These are phyloP conservation scores for Epichloe amarillans DNA, from an alignment of 2,329 filamentous ascomycete genomes.

Conservation along the genomic window DNA sequence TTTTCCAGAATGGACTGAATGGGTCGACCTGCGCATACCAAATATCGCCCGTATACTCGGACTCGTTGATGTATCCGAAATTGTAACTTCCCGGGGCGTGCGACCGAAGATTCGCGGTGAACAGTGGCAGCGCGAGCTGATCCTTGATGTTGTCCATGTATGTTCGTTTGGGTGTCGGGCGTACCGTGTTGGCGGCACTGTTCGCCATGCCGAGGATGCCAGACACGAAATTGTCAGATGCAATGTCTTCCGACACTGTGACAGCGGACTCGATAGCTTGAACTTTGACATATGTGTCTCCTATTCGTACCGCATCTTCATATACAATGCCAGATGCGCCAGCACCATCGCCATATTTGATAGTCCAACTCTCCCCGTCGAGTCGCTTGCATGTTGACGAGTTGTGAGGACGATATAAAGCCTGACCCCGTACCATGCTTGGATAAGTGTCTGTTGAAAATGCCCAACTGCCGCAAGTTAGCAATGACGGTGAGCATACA, in stretches of 20 bases:
- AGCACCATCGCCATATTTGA: slow-evolving; percentile 53
- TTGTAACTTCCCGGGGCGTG: slow-evolving; percentile 23
- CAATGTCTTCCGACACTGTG: slow-evolving; percentile 34
- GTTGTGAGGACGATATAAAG: slow-evolving; percentile 38
- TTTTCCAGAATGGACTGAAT: slow-evolving; percentile 47
- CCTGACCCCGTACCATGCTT: slow-evolving; percentile 35
- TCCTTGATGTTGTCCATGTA: slow-evolving; percentile 23
- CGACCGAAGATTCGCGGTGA: slow-evolving; percentile 23
- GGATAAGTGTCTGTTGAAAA: slow-evolving; percentile 45
- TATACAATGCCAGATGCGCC: slow-evolving; percentile 52
- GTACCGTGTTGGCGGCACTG: slow-evolving; percentile 20
- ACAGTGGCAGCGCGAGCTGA: slow-evolving; percentile 18
- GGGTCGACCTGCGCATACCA: slow-evolving; percentile 39
- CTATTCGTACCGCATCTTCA: slow-evolving; percentile 49
- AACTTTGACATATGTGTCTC: slow-evolving; percentile 39
- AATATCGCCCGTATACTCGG: slow-evolving; percentile 43
- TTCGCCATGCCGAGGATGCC: slow-evolving; percentile 24
- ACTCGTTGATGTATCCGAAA: slow-evolving; percentile 37
- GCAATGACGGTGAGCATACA: not conserved
- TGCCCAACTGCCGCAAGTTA: slow-evolving; percentile 41
- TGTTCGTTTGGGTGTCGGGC: slow-evolving; percentile 18
- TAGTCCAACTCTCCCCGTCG: slow-evolving; percentile 35
- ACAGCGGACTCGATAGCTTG: slow-evolving; percentile 56
- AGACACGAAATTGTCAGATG: slow-evolving; percentile 20
- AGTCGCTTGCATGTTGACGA: slow-evolving; percentile 31